Conservation (phyloP, 2,329 filamentous ascomycete species). For the Paecilomyces sp. region DNA sequence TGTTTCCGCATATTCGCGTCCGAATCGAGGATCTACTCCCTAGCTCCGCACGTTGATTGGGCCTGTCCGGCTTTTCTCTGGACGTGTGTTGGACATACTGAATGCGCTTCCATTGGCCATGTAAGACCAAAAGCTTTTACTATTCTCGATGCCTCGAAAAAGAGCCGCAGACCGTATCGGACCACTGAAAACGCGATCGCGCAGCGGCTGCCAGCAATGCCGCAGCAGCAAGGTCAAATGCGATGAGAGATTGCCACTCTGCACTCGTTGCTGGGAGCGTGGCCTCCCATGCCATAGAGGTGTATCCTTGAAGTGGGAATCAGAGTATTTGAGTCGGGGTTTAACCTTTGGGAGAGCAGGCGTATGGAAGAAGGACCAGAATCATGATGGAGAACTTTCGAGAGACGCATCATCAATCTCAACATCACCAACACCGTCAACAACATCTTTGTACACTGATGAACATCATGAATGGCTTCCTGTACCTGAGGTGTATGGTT, state of each 20-base stretch:
- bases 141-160: not conserved
- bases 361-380: slow-evolving; percentile 30
- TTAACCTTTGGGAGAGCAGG: slow-evolving; percentile 37
- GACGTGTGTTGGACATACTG: not conserved
- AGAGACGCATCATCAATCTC: not conserved
- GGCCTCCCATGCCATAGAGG: slow-evolving; percentile 10
- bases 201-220: slow-evolving; percentile 6
- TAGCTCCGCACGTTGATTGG: not conserved
- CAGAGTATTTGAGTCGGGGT: slow-evolving; percentile 34
- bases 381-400: slow-evolving; percentile 10
- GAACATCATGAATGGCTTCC: slow-evolving; percentile 5
- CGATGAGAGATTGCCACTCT: slow-evolving; percentile 13
- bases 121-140: not conserved
- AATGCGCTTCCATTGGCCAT: not conserved
- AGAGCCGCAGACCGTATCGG: not conserved
- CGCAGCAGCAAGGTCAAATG: slow-evolving; percentile 15
- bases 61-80: not conserved
- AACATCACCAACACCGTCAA: slow-evolving; percentile 9
- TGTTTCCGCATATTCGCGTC: not conserved
- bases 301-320: slow-evolving; percentile 26
- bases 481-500: slow-evolving; percentile 18
- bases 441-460: slow-evolving; percentile 8
- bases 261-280: slow-evolving; percentile 10
- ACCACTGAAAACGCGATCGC: not conserved
- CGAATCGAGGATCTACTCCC: not conserved